A percentile compares a stretch with the other conserved stretches of the same genome.
Conservation (phyloP, 345 rosid genomes). For the Dovyalis caffra region DNA sequence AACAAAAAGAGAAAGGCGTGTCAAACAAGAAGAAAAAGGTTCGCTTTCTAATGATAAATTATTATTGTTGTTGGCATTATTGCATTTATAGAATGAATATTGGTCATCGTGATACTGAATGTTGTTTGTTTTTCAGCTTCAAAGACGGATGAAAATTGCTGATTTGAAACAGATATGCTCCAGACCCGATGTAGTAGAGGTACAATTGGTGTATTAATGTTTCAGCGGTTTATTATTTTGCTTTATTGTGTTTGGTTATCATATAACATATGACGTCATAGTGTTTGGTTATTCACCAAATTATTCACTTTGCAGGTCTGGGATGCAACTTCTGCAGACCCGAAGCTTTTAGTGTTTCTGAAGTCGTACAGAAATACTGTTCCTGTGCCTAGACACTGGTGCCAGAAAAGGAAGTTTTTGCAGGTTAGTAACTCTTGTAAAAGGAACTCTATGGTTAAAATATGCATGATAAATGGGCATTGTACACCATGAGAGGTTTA, state of each 20-base stretch:
- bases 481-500: constrained; percentile 41
- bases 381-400: constrained; percentile 99
- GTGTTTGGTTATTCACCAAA: neutral
- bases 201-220: constrained; percentile 24
- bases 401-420: constrained; percentile 95
- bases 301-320: constrained; percentile 65
- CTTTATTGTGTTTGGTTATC: neutral
- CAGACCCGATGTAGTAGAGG: constrained; percentile 99
- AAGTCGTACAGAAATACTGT: constrained; percentile 94
- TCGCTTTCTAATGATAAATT: neutral
- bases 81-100: neutral
- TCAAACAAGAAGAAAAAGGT: constrained; percentile 95
- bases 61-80: neutral
- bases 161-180: constrained; percentile 88
- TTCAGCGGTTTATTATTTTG: neutral
- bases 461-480: constrained; percentile 50
- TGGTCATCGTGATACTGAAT: neutral
- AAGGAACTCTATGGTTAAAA: constrained; percentile 19
- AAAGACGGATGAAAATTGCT: constrained; percentile 92
- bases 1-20: constrained; percentile 70
- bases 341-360: constrained; percentile 88
- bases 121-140: constrained; percentile 51
- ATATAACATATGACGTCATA: neutral
- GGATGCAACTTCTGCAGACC: constrained; percentile 99
- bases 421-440: constrained; percentile 62